Conservation (phyloP, 139 green algal species). For the Chlamydomonas eustigma region DNA sequence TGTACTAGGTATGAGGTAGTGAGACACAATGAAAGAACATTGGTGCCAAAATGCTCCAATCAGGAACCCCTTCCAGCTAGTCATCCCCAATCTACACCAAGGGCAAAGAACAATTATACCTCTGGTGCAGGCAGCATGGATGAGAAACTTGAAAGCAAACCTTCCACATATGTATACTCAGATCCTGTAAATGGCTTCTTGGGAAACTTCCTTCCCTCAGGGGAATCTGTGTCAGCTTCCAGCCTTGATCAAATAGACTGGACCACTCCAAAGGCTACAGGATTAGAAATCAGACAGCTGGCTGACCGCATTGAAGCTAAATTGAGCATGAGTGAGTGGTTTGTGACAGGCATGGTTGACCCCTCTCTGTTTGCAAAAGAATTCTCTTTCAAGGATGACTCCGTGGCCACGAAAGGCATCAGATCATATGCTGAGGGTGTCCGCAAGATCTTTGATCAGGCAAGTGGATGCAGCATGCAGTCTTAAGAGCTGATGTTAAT, state of each 20-base stretch:
- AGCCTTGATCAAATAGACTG: slow-evolving; percentile 20
- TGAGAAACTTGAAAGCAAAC: neutral
- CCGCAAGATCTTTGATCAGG: slow-evolving; percentile 10
- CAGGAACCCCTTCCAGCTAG: too few species aligned
- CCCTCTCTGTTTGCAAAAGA: slow-evolving; percentile 21
- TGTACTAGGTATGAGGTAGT: too few species aligned
- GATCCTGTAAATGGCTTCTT: slow-evolving; percentile 24
- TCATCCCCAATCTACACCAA: too few species aligned
- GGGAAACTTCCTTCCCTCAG: slow-evolving; percentile 21
- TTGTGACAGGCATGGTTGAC: slow-evolving; percentile 24
- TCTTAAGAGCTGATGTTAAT: neutral
- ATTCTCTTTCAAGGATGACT: slow-evolving; percentile 37
- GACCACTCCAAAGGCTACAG: slow-evolving; percentile 8
- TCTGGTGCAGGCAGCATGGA: too few species aligned
- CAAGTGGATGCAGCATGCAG: neutral
- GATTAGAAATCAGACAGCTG: slow-evolving; percentile 13
- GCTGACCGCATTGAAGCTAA: slow-evolving; percentile 4
- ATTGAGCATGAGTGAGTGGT: slow-evolving; percentile 19
- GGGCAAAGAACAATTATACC: too few species aligned
- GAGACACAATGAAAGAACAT: too few species aligned
- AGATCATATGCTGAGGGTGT: slow-evolving; percentile 19
- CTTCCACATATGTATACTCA: neutral
- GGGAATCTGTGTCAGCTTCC: neutral
- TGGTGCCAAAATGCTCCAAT: too few species aligned
- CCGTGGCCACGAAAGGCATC: slow-evolving; percentile 28